These are phyloP conservation scores for Penicillium coprophilum DNA, from an alignment of 495 filamentous ascomycete species.

Conservation along the genomic window DNA sequence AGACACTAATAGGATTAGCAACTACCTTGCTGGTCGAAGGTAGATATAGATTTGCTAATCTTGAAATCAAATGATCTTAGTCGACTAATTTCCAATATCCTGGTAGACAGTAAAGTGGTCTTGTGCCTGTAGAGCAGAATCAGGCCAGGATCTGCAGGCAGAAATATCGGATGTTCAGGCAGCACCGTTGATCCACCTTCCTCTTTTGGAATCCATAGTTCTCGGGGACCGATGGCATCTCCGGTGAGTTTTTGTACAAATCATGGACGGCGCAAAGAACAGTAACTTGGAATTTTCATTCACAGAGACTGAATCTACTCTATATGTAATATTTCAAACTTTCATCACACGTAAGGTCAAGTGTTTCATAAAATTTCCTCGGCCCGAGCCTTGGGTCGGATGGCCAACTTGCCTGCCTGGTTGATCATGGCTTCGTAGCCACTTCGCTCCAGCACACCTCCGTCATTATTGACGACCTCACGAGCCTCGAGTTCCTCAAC, in stretches of 20 bases:
- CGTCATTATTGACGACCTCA: slow-evolving; percentile 50
- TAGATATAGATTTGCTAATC: neutral
- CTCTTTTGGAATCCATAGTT: neutral
- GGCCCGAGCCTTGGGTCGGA: slow-evolving; percentile 34
- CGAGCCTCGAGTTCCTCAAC: slow-evolving; percentile 64
- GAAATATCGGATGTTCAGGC: neutral
- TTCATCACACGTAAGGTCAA: slow-evolving; percentile 8
- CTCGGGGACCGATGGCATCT: neutral
- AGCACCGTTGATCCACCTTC: neutral
- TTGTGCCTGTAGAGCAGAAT: neutral
- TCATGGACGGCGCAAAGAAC: neutral
- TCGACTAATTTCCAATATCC: neutral
- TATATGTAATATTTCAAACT: slow-evolving; percentile 1
- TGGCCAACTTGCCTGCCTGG: slow-evolving; percentile 49
- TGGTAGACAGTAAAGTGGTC: neutral
- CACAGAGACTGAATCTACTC: neutral
- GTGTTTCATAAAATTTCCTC: slow-evolving; percentile 7
- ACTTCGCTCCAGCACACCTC: slow-evolving; percentile 47
- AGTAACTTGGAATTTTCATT: neutral
- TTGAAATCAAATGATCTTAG: neutral
- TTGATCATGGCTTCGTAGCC: slow-evolving; percentile 57
- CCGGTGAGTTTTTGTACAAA: neutral
- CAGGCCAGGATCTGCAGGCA: neutral
- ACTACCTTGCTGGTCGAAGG: neutral
- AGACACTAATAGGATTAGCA: neutral